phyloP scores from a whole-genome alignment of 768 basidiomycete species.

The Termitomyces sp. region DNA sequence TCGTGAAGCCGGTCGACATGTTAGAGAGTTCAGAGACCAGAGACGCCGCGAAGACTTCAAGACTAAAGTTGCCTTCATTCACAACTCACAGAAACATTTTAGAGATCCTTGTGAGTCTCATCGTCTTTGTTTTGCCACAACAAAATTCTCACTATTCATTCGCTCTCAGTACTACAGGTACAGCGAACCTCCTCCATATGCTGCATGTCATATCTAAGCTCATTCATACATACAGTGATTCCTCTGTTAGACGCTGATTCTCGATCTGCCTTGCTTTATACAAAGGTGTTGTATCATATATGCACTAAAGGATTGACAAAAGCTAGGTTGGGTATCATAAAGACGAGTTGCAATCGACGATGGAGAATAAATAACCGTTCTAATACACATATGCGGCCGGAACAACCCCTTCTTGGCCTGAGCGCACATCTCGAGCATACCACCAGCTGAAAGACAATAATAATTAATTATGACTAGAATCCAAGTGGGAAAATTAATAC shows the following conservation, averaged over 20 bases:
- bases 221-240: neutral
- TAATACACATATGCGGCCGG: constrained; percentile 89
- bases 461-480: neutral
- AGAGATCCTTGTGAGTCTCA: constrained; percentile 61
- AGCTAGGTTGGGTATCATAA: constrained; percentile 17
- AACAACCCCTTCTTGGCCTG: constrained; percentile 84
- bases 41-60: constrained; percentile 76
- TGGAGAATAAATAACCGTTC: constrained; percentile 34
- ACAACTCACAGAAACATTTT: constrained; percentile 87
- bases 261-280: neutral
- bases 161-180: constrained; percentile 15
- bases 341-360: constrained; percentile 21
- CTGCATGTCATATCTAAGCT: neutral
- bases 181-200: neutral
- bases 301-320: constrained; percentile 8
- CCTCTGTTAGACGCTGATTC: neutral
- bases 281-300: neutral
- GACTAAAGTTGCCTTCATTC: constrained; percentile 71
- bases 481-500: neutral
- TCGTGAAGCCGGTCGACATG: constrained; percentile 82
- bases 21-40: constrained; percentile 80
- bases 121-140: neutral
- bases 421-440: constrained; percentile 79
- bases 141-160: neutral
- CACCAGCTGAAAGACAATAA: constrained; percentile 68